Conservation (phyloP, 768 basidiomycete genomes). For the Mycena pura region DNA sequence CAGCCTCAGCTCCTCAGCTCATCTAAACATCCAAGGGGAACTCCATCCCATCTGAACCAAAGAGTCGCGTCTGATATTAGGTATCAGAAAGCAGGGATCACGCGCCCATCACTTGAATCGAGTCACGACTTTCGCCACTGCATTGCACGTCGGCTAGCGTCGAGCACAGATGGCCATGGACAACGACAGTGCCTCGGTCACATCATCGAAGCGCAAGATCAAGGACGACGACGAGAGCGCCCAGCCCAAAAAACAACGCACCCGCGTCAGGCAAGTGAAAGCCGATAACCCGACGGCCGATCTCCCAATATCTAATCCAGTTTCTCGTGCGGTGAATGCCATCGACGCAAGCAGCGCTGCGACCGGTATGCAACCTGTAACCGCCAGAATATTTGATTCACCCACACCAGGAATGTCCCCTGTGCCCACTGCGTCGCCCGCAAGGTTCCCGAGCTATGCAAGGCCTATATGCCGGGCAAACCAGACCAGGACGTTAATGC, state of each 20-base stretch:
- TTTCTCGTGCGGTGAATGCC: conserved; percentile 88
- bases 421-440: conserved; percentile 73
- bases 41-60: too few species aligned
- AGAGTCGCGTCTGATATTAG: too few species aligned
- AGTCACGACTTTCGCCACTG: neutral
- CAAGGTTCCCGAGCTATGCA: conserved; percentile 88
- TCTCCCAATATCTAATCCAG: conserved; percentile 41
- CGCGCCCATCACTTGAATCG: neutral
- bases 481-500: conserved; percentile 81
- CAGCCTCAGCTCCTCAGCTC: too few species aligned
- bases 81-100: neutral
- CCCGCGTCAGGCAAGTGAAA: conserved; percentile 71
- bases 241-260: conserved; percentile 70
- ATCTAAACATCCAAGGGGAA: too few species aligned
- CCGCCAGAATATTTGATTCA: conserved; percentile 3
- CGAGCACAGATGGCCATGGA: conserved; percentile 23
- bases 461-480: conserved; percentile 88
- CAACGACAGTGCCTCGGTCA: conserved; percentile 14
- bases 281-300: conserved; percentile 23
- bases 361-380: conserved; percentile 60
- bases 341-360: conserved; percentile 88
- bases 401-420: conserved; percentile 25
- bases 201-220: conserved; percentile 53
- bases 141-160: neutral
- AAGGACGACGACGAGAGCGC: conserved; percentile 72